Percentiles rank a stretch among this genome's conserved stretches.
phyloP scores from a whole-genome alignment of 257 asterid species.

The Thymus quinquecostatus region DNA sequence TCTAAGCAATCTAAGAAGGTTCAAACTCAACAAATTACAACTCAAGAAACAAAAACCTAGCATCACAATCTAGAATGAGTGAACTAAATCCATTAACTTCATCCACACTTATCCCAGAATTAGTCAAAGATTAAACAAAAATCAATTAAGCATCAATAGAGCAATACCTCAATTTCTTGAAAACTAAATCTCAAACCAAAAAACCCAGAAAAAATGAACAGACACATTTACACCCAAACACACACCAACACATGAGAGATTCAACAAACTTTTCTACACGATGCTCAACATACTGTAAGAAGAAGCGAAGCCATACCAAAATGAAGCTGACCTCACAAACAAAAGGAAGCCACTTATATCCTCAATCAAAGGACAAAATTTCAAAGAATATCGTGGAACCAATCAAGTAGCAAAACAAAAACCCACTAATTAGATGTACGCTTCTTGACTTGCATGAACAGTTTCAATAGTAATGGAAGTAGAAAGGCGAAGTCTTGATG shows the following conservation, averaged over 20 bases:
- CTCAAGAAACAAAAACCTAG: slow-evolving; percentile 19
- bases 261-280: slow-evolving; percentile 20
- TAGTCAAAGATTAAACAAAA: not conserved
- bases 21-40: slow-evolving; percentile 11
- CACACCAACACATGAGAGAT: slow-evolving; percentile 8
- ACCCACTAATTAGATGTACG: slow-evolving; percentile 41
- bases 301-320: slow-evolving; percentile 42
- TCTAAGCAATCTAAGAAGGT: not conserved
- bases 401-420: slow-evolving; percentile 29
- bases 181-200: slow-evolving; percentile 28
- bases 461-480: slow-evolving; percentile 34
- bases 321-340: slow-evolving; percentile 52
- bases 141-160: slow-evolving; percentile 19
- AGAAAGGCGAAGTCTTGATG: slow-evolving; percentile 33
- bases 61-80: slow-evolving; percentile 24
- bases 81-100: slow-evolving; percentile 20
- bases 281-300: slow-evolving; percentile 9
- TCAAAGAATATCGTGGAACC: slow-evolving; percentile 27
- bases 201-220: not conserved
- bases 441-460: slow-evolving; percentile 37
- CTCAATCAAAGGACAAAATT: slow-evolving; percentile 40
- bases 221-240: slow-evolving; percentile 17
- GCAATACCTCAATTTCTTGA: slow-evolving; percentile 22
- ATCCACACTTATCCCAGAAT: slow-evolving; percentile 8
- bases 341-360: slow-evolving; percentile 41